Evolutionary conservation across 148 eudicot species (phyloP), one percentile per base, ranked within the genome.

Genomic region (Persicaria tinctoria): DNA sequence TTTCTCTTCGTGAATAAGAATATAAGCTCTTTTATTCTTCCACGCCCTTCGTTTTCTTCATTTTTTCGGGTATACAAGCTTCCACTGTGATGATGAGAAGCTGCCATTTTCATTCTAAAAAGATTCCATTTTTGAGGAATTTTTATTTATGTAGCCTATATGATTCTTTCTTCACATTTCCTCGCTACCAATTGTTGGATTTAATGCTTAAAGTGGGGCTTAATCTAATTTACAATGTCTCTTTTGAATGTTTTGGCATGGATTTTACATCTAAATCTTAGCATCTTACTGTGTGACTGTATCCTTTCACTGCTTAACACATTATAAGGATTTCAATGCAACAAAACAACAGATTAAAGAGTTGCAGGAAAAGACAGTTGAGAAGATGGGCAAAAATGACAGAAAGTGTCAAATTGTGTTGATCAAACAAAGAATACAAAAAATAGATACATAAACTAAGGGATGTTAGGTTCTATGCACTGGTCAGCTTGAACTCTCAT

Each of bases 1-100:
- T n/a, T n/a, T n/a, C n/a, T n/a, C n/a, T n/a, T n/a, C n/a, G n/a
- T n/a, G n/a, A n/a, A n/a, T n/a, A n/a, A n/a, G n/a, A n/a, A n/a
- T n/a, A n/a, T n/a, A n/a, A n/a, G n/a, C n/a, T n/a, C n/a, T 59
- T 20, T 63, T 62, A 57, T 54, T 54, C 12, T 64, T 4, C 38
- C 13, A 12, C 47, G 13, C 12, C 47, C 38, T 64, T 41, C 47
- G 14, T 13, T 66, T 66, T 66, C 47, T 38, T 66, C 47, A 66
- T 66, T 66, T 66, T 66, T 66, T 41, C 7, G 70, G 70, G 0
- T 66, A 41, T 66, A 66, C 48, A 66, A 66, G 48, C 70, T 66
- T 66, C 70, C 70, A 66, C 70, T 66, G 70, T 64, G 70, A 66
- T 13, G 70, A 41, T 66, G 70, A 66, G 70, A 66, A 66, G 70